Base-by-base conservation (phyloP, 1,139 yeast genomes). In the Debaryomycetaceae sp. region DNA sequence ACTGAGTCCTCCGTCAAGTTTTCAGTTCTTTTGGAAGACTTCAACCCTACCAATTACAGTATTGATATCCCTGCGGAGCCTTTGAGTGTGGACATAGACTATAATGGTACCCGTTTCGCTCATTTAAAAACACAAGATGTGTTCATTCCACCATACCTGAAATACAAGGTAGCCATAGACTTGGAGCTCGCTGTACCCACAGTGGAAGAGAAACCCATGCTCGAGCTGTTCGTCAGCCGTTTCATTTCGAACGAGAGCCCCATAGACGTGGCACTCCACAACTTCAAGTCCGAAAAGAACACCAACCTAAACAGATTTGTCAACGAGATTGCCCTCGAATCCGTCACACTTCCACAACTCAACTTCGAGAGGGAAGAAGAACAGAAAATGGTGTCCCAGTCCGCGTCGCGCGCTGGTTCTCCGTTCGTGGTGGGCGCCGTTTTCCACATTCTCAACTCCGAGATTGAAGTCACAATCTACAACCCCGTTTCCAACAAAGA, bases 371-470 rank as follows among this genome's bases (percentile, higher is more conserved):
- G 11, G 6, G 14, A 37, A 34, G 20, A n/a, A 9, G 13, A 24
- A 14, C 22, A 3, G n/a, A 5, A 17, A n/a, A 7, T 13, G 7
- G 22, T 7, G 13, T 13, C 2, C 36, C 8, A 20, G 9, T 43
- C 23, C 22, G 27, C 4, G 36, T 20, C 7, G 8, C 22, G 11
- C 8, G 23, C 31, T 22, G 27, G 13, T 2, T 34, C 37, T 17
- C 48, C 47, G 7, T 75, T 76, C 46, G 54, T 80, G 6, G 44
- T 74, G 3, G 75, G 69, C 6, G 68, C 80, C 1, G 74, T 75
- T 0, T 72, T 81, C 58, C 85, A 81, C 58, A 50, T 81, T 3
- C 58, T 80, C 52, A 65, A 74, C 1, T 75, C 82, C 0, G 80
- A 78, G 43, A 69, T 79, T 6, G 83, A 80, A 50, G 53, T 80